Percentiles rank a stretch among this genome's conserved stretches.
Evolutionary conservation across 257 asterid genomes (phyloP).

Genomic region (Petrea volubilis): DNA sequence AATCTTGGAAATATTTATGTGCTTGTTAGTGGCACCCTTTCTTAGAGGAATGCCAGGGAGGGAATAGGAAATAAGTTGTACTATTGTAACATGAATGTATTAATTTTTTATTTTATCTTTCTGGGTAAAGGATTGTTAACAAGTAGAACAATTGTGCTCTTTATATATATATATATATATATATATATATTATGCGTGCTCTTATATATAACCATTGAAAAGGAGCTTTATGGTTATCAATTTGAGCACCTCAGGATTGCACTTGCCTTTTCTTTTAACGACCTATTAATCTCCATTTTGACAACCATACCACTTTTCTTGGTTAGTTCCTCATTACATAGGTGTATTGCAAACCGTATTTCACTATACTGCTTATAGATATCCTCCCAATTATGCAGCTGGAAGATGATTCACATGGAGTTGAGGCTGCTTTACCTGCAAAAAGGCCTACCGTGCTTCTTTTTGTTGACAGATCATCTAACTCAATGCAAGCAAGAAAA

Average conservation of each 20-base stretch:
- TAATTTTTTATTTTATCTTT: not conserved
- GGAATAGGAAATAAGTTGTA: not conserved
- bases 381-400: conserved; percentile 51
- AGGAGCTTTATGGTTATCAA: not conserved
- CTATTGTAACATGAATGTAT: not conserved
- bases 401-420: conserved; percentile 55
- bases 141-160: not conserved
- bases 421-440: conserved; percentile 61
- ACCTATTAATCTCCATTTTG: not conserved
- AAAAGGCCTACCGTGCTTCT: conserved; percentile 78
- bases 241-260: not conserved
- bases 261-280: not conserved
- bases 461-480: conserved; percentile 86
- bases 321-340: not conserved
- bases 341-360: conserved; percentile 4
- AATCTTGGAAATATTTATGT: conserved; percentile 5
- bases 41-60: not conserved
- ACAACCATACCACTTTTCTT: not conserved
- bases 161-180: not conserved
- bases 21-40: not conserved
- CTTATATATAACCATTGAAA: not conserved
- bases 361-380: conserved; percentile 21
- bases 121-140: not conserved
- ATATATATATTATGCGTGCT: not conserved
- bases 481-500: conserved; percentile 48